Base-by-base conservation (phyloP, 371 early-diverging fungal genomes). In the Haplosporangium sp. region DNA sequence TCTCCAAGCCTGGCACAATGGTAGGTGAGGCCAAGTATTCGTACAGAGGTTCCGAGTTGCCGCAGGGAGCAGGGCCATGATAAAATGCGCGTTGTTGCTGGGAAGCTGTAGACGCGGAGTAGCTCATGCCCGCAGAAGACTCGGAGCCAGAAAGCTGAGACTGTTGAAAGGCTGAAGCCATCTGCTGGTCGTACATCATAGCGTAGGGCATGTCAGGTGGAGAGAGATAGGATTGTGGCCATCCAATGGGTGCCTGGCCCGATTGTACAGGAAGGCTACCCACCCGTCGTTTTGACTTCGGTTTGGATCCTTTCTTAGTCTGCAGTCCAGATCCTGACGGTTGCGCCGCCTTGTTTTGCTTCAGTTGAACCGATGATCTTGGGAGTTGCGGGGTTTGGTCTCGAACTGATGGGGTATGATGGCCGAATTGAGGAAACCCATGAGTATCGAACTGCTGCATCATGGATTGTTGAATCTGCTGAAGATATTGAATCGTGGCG, bases 61-160 rank as follows among this genome's bases (percentile, higher is more conserved):
- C 79, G 38, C 79, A 77, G 0, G 79, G 79, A n/a, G 79, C 79
- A 9, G 79, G 72, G 7, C 79, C 79, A 29, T 68, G 79, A 38
- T 77, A 69, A 36, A 55, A 65, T 0, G 48, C n/a, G 18, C 56
- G 69, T 8, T 47, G 4, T 56, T 51, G 36, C 13, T 51, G 37
- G 46, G 58, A 23, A 16, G 43, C 11, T 6, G 59, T 11, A 58
- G 56, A 38, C 6, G n/a, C 16, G 38, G 55, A 36, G 14, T 51
- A 1, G 13, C 7, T 6, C 13, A 36, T 36, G 10, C 45, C 45
- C 46, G 21, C 16, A 6, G 46, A 13, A 6, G 42, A 18, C n/a
- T 37, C 41, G 46, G 21, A 23, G 29, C 23, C 42, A 6, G n/a
- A 18, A 14, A 43, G 52, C 52, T 50, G 51, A 9, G 41, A 9